Base-by-base conservation (phyloP, 192 early-diverging fungal species). In the Backusella tarrabulga region DNA sequence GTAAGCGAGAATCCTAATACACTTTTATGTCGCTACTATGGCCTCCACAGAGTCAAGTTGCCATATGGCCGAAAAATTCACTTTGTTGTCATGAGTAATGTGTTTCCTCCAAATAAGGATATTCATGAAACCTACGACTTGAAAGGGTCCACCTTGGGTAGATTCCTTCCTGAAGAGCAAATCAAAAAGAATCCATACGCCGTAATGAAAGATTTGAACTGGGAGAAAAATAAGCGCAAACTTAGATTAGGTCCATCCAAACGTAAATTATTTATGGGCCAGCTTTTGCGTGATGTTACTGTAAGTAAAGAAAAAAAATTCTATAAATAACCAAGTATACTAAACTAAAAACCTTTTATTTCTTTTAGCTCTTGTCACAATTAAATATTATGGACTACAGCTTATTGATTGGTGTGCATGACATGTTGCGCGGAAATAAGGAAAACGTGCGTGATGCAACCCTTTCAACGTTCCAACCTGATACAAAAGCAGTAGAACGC, bases 21-120 rank as follows among this genome's bases (percentile, higher is more conserved):
- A 12, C 90, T 97, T 32, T 85, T 98, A 6, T 96, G 92, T 74
- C 91, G 97, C 40, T 97, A 97, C 76, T 97, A 97, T 86, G 97
- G 97, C 54, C 84, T 99, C 34, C 97, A 98, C 78, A 91, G 98
- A 71, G 95, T 98, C 50, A 98, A 98, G 83, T 85, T 97, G 34
- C 96, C 96, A 41, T 93, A 93, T 54, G 92, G 93, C 67, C 86
- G 90, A 44, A 98, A 98, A 82, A 95, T 99, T 70, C 97, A 98
- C 84, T 99, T 99, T 85, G 96, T 99, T 11, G 96, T 99, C 40
- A 99, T 99, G 98, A 96, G 93, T 76, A 99, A 99, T 78, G 94
- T 99, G 7, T 97, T 98, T 81, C 97, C 98, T 19, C 91, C 97
- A 7, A 95, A 96, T 88, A 93, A 96, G 83, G 98, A 99, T 85